These are phyloP conservation scores for Atalantia buxifolia DNA, from an alignment of 345 rosid genomes.

Conservation along the genomic window DNA sequence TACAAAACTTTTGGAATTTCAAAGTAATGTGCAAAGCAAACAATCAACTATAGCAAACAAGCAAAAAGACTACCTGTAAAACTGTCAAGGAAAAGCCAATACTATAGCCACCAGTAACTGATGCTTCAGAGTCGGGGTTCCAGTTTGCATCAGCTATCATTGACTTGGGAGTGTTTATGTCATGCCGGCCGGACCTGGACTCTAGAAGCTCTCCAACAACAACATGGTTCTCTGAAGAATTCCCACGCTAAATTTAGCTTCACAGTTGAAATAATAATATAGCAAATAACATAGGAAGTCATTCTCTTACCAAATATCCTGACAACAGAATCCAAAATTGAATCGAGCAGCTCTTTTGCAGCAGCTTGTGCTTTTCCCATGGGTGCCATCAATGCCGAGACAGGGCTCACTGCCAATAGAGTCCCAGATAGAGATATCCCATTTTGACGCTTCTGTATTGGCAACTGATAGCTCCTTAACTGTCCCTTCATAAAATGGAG, in stretches of 20 bases:
- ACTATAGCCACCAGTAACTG: constrained; percentile 91
- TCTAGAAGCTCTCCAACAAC: constrained; percentile 93
- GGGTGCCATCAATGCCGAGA: constrained; percentile 95
- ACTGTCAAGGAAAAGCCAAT: constrained; percentile 93
- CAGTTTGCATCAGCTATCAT: constrained; percentile 55
- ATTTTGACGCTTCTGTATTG: constrained; percentile 78
- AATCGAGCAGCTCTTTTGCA: constrained; percentile 88
- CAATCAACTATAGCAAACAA: not conserved
- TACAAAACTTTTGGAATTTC: not conserved
- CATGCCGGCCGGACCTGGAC: constrained; percentile 58
- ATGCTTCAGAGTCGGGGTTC: constrained; percentile 74
- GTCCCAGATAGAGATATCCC: constrained; percentile 63
- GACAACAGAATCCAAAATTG: constrained; percentile 76
- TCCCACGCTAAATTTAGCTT: constrained; percentile 19
- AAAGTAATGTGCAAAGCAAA: not conserved
- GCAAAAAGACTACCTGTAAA: constrained; percentile 60
- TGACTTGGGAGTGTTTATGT: constrained; percentile 67
- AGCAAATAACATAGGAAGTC: constrained; percentile 13
- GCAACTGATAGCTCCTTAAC: constrained; percentile 57
- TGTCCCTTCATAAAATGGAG: constrained; percentile 61
- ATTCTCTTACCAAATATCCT: constrained; percentile 75
- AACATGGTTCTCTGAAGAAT: constrained; percentile 77
- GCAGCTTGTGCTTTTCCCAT: constrained; percentile 90
- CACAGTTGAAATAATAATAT: constrained; percentile 10
- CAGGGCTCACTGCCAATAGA: constrained; percentile 91